Evolutionary conservation across 495 filamentous ascomycete genomes (phyloP).

Genomic region (Penicillium dipodomyicola): DNA sequence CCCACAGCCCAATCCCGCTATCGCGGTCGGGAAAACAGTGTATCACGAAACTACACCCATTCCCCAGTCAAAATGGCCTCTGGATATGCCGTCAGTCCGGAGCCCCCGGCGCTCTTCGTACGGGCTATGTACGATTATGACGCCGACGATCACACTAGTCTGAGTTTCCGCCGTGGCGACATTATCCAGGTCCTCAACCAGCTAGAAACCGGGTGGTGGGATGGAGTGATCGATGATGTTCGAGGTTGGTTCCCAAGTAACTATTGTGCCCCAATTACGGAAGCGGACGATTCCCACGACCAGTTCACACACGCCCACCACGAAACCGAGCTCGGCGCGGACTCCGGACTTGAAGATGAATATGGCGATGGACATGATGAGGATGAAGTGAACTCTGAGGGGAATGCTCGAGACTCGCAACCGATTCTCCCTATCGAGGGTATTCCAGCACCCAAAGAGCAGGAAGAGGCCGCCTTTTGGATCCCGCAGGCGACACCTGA

Average conservation of each 20-base stretch:
- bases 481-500: slow-evolving; percentile 96
- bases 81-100: slow-evolving; percentile 61
- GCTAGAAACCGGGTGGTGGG: slow-evolving; percentile 98
- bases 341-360: slow-evolving; percentile 59
- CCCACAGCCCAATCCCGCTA: slow-evolving; percentile 34
- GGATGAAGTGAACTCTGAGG: slow-evolving; percentile 65
- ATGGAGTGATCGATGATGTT: slow-evolving; percentile 84
- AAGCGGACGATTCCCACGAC: slow-evolving; percentile 59
- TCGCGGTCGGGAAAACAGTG: slow-evolving; percentile 33
- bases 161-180: slow-evolving; percentile 94
- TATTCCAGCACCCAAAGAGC: slow-evolving; percentile 55
- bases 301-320: slow-evolving; percentile 40
- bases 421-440: slow-evolving; percentile 67
- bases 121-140: slow-evolving; percentile 97
- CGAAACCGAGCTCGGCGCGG: slow-evolving; percentile 55
- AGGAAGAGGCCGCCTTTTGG: slow-evolving; percentile 94
- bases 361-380: slow-evolving; percentile 66
- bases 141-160: slow-evolving; percentile 91
- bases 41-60: slow-evolving; percentile 28
- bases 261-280: slow-evolving; percentile 83
- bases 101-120: slow-evolving; percentile 83
- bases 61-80: slow-evolving; percentile 38
- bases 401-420: slow-evolving; percentile 53
- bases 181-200: slow-evolving; percentile 97
- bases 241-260: slow-evolving; percentile 99